Percentiles rank a stretch among this genome's conserved stretches.
phyloP scores from a whole-genome alignment of 2,329 filamentous ascomycete genomes.

The Colletotrichum sp. region DNA sequence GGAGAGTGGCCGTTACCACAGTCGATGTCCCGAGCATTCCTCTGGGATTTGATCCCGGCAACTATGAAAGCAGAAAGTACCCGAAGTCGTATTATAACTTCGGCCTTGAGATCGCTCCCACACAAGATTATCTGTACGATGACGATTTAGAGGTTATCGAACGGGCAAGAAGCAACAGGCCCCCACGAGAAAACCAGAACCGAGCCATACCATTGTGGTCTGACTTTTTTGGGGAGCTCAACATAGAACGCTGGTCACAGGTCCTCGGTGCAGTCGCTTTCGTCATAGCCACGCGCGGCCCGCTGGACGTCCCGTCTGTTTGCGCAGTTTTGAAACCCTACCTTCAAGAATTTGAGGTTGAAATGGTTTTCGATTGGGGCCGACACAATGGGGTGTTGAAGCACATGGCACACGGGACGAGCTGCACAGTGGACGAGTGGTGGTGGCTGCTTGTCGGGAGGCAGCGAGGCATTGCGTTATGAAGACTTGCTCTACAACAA shows the following conservation, averaged over 20 bases:
- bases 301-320: conserved; percentile 57
- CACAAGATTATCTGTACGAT: conserved; percentile 61
- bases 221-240: conserved; percentile 67
- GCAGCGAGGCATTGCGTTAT: conserved; percentile 23
- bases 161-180: conserved; percentile 36
- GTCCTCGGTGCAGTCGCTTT: conserved; percentile 68
- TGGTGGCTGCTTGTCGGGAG: conserved; percentile 68
- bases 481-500: background rate
- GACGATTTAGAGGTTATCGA: conserved; percentile 50
- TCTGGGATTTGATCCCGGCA: conserved; percentile 73
- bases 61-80: conserved; percentile 74
- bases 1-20: conserved; percentile 59
- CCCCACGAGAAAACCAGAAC: conserved; percentile 46
- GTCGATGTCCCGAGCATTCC: conserved; percentile 65
- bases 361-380: conserved; percentile 65
- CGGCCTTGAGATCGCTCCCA: conserved; percentile 64
- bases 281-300: conserved; percentile 65
- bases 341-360: conserved; percentile 68
- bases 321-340: conserved; percentile 61
- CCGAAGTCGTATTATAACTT: conserved; percentile 71
- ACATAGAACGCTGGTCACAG: conserved; percentile 68
- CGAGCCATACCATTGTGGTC: conserved; percentile 74
- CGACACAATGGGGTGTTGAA: conserved; percentile 56
- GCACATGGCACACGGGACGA: conserved; percentile 42
- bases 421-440: conserved; percentile 62